Conservation (phyloP, 2,329 filamentous ascomycete species). For the Penicillium aurantiogriseum region DNA sequence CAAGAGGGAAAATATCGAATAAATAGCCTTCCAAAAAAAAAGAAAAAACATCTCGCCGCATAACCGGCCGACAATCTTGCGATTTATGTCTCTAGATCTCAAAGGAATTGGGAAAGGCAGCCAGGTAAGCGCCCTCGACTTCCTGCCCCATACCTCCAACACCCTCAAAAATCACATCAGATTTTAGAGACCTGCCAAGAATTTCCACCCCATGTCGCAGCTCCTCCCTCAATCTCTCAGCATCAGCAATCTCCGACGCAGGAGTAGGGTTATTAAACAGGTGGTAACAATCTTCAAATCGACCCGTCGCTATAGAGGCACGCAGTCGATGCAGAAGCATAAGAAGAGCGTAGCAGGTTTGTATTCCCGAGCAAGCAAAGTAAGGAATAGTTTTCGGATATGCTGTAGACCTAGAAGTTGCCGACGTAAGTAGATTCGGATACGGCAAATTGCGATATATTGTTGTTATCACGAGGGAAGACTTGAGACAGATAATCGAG, state of each 20-base stretch:
- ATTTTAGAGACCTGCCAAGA: conserved; percentile 17
- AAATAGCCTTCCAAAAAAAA: too few relatives aligned
- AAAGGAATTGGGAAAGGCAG: conserved; percentile 14
- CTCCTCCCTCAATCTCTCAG: conserved; percentile 25
- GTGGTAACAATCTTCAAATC: conserved; percentile 20
- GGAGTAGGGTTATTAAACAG: conserved; percentile 21
- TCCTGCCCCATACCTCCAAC: conserved; percentile 24
- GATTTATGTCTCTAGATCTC: conserved; percentile 6
- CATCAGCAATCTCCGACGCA: conserved; percentile 23
- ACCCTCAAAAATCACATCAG: conserved; percentile 25
- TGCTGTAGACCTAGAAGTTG: neutral
- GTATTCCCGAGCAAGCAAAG: conserved; percentile 25
- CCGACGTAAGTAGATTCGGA: conserved; percentile 2
- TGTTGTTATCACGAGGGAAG: conserved; percentile 20
- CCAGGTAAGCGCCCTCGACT: conserved; percentile 23
- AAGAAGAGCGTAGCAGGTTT: conserved; percentile 23
- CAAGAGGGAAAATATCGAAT: neutral
- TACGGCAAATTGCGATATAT: conserved; percentile 18
- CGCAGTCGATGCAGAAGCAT: conserved; percentile 26
- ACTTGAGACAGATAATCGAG: conserved; percentile 25
- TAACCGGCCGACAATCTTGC: neutral
- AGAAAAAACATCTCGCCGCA: neutral
- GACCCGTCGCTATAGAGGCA: conserved; percentile 16
- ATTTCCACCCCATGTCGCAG: conserved; percentile 21
- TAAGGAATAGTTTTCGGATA: conserved; percentile 23